Evolutionary conservation across 352 stramenopile genomes (phyloP), one percentile per base, ranked within the genome.

Genomic region (Pythium plurisporium): DNA sequence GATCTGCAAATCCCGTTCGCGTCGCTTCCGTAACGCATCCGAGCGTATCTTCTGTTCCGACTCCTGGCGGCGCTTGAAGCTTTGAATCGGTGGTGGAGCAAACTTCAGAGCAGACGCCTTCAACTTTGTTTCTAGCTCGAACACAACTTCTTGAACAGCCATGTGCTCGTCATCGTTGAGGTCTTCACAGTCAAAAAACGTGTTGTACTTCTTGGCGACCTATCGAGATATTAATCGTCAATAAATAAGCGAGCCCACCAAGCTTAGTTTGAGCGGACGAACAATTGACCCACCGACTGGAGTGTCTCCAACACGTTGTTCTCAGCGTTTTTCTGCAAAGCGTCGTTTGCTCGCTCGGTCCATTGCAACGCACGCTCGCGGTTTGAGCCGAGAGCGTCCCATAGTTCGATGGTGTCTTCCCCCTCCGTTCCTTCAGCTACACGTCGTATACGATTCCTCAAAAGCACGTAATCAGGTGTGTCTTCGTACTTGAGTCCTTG

Each of bases 21-120:
- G 76, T 23, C 86, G 83, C 29, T 83, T 86, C 5, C 75, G 75
- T 36, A 95, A 34, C 12, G 82, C 81, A 31, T 95, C 82, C 3
- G 64, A 82, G 3, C 81, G 77, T 29, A 81, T 67, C 46, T 89
- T 91, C 33, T 93, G 83, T 60, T 93, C 86, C 0, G 81, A 90
- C 23, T 81, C 65, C 41, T 81, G 72, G 10, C 83, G 75, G 43
- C 91, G 89, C 19, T 85, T 71, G 56, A 94, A 95, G 52, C 82
- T 94, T 43, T 95, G 79, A 58, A 95, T 93, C 14, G 74, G 77
- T n/a, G 83, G 83, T 34, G 84, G 84, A 4, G 74, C 73, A 14
- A 85, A 66, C 31, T 78, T 66, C 33, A 63, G 79, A 1, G 64
- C 55, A 17, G 58, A 62, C 12, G 65, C 68, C 17, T 76, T 71